Conservation (phyloP, 2,329 filamentous ascomycete genomes). For the Colletotrichum cuscutae region DNA sequence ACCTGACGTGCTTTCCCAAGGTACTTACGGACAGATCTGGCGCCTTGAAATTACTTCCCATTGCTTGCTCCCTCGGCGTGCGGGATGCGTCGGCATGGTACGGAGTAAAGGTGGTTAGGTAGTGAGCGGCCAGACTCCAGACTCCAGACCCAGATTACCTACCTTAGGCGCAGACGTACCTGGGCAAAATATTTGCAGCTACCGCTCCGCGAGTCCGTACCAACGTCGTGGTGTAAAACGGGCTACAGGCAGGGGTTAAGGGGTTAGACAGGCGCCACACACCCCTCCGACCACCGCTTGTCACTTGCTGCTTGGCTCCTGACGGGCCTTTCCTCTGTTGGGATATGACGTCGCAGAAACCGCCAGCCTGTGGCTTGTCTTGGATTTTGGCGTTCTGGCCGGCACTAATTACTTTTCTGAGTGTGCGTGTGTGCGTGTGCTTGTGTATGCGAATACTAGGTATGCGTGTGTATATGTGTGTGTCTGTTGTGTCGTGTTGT, state of each 20-base stretch:
- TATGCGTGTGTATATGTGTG: neutral
- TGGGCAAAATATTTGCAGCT: neutral
- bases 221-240: neutral
- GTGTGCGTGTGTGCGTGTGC: neutral
- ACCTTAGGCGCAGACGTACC: too few species aligned
- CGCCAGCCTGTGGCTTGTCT: conserved; percentile 13
- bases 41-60: neutral
- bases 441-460: neutral
- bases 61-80: neutral
- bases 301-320: conserved; percentile 14
- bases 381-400: neutral
- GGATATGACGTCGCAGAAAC: conserved; percentile 29
- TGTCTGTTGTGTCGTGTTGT: neutral
- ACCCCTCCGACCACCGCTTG: conserved; percentile 19
- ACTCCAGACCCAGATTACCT: too few species aligned
- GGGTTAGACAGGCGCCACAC: conserved; percentile 28
- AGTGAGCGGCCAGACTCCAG: too few species aligned
- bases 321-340: conserved; percentile 13
- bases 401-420: neutral
- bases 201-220: neutral
- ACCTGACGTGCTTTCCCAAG: neutral
- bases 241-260: conserved; percentile 14
- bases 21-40: neutral
- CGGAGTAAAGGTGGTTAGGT: too few species aligned
- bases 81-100: neutral